phyloP scores from a whole-genome alignment of 2,329 filamentous ascomycete species.

The Trichophyton simii region DNA sequence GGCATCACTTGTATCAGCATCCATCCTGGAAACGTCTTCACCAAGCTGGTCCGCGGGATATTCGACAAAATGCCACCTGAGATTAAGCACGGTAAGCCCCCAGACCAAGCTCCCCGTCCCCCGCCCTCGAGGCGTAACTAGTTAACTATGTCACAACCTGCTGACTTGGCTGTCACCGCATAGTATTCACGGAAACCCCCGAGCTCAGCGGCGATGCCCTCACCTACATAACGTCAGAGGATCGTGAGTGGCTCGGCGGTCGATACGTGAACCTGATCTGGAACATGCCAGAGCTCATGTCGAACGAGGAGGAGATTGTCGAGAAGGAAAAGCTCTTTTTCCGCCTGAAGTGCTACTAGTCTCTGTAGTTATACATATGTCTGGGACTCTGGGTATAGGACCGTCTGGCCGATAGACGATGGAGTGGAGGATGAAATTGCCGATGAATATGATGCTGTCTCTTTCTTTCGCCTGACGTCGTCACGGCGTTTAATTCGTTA shows the following conservation, averaged over 20 bases:
- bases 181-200: constrained; percentile 25
- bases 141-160: background rate
- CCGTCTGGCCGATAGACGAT: no score
- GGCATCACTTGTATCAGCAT: constrained; percentile 32
- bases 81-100: constrained; percentile 2
- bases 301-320: constrained; percentile 14
- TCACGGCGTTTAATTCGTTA: no score
- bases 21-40: constrained; percentile 32
- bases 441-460: no score
- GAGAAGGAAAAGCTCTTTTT: constrained; percentile 28
- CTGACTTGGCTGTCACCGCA: background rate
- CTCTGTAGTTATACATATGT: background rate
- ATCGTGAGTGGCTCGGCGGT: constrained; percentile 19
- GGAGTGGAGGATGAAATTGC: no score
- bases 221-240: constrained; percentile 19
- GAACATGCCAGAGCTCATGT: constrained; percentile 17
- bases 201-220: constrained; percentile 35
- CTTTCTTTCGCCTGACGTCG: no score
- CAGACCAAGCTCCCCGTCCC: background rate
- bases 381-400: background rate
- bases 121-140: background rate
- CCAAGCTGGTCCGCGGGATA: constrained; percentile 24
- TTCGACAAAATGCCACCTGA: constrained; percentile 17
- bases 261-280: constrained; percentile 17
- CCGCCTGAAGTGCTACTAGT: background rate